These are phyloP conservation scores for Pneumocystis jirovecii DNA, from an alignment of 1,139 yeast genomes.

Conservation along the genomic window DNA sequence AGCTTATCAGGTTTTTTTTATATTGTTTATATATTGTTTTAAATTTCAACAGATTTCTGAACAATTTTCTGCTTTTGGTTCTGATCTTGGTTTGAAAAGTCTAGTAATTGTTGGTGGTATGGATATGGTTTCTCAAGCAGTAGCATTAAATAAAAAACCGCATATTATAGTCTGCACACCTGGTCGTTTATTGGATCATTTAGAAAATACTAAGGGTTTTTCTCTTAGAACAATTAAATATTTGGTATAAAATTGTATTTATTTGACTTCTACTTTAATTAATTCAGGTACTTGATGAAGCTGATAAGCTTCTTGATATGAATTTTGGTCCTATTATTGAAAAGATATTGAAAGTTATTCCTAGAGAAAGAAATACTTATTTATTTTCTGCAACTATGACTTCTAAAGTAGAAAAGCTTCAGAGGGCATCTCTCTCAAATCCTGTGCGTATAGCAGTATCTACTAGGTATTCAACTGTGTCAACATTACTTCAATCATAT, in stretches of 20 bases:
- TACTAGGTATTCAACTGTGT: slow-evolving; percentile 81
- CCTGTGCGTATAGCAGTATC: slow-evolving; percentile 91
- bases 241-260: slow-evolving; percentile 28
- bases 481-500: slow-evolving; percentile 72
- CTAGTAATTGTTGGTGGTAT: slow-evolving; percentile 92
- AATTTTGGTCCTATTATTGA: slow-evolving; percentile 94
- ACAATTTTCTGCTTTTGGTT: slow-evolving; percentile 72
- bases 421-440: slow-evolving; percentile 74
- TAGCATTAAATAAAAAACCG: slow-evolving; percentile 85
- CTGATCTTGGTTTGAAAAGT: slow-evolving; percentile 75
- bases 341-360: slow-evolving; percentile 69
- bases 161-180: slow-evolving; percentile 94
- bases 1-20: slow-evolving; percentile 80
- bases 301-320: slow-evolving; percentile 87
- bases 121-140: slow-evolving; percentile 96
- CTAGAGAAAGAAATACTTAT: slow-evolving; percentile 72
- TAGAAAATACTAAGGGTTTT: slow-evolving; percentile 89
- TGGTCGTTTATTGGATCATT: slow-evolving; percentile 87
- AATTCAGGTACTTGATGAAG: slow-evolving; percentile 72
- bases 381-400: slow-evolving; percentile 95
- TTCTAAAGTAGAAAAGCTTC: slow-evolving; percentile 81
- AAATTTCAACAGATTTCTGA: slow-evolving; percentile 70
- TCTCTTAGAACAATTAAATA: slow-evolving; percentile 63
- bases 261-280: neutral
- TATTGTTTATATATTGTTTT: slow-evolving; percentile 62